Evolutionary conservation across 1,284 basidiomycete species (phyloP), one percentile per base, ranked within the genome.

Genomic region (Rhodotorula mucilaginosa): DNA sequence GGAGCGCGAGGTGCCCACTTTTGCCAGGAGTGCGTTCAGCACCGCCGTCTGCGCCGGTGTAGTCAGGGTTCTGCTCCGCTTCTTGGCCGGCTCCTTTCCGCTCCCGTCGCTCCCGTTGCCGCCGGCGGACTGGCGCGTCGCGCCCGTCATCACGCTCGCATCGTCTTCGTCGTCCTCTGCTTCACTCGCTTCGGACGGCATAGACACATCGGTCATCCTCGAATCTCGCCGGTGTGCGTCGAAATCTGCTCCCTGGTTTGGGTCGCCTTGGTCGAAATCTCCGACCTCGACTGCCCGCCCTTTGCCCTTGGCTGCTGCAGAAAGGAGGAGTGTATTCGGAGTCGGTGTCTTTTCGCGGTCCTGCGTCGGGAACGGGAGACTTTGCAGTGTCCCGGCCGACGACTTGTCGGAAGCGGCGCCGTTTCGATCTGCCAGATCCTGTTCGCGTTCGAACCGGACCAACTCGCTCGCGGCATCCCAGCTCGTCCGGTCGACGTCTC

Each of bases 41-140:
- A 90, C 90, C 21, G 89, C 88, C 67, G 90, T 88, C 79, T 92
- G 90, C 78, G 91, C 89, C 12, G 90, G 90, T 19, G 90, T 92
- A 58, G 90, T 92, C 69, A 92, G 83, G 23, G 90, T 92, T 52
- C 87, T 82, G 44, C 80, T 81, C 57, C 86, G 83, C 76, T 90
- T 92, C 71, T 76, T 76, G 18, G 71, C 70, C 6, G 66, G 68
- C 26, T 66, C 73, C n/a, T 68, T 67, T 26, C 51, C 62, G n/a
- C 47, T 15, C 7, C 31, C 46, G 44, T 58, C 49, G 44, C 58
- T 60, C 19, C 58, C 58, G 18, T 62, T 66, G 16, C 51, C 66
- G 18, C 44, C 47, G 2, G 58, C 66, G 21, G 54, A 57, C 10
- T 12, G 46, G 19, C 63, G 54, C 52, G 63, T 64, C 61, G 47